Percentiles rank a stretch among this genome's conserved stretches.
Conservation (phyloP, 768 basidiomycete species). For the Rhodotorula graminis region DNA sequence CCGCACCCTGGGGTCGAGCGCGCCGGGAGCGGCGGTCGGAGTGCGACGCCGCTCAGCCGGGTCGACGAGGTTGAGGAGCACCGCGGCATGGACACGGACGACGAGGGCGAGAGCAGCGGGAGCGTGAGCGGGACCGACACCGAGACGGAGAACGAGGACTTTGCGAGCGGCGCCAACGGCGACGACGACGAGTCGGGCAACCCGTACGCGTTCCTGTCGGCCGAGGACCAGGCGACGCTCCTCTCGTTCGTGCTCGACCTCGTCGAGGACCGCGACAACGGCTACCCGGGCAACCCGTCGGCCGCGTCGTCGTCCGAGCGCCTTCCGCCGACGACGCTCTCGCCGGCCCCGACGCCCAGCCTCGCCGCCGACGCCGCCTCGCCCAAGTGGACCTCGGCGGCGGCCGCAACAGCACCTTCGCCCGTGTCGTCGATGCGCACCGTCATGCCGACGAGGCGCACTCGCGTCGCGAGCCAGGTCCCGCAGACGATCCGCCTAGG, state of each 20-base stretch:
- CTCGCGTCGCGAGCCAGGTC: no score
- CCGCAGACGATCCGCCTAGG: neutral
- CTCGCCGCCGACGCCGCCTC: no score
- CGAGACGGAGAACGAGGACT: neutral
- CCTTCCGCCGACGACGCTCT: constrained; percentile 3
- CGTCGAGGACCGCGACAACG: constrained; percentile 7
- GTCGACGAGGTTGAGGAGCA: constrained; percentile 26
- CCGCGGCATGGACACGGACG: constrained; percentile 3
- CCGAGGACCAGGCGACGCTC: constrained; percentile 8
- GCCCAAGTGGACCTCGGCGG: neutral
- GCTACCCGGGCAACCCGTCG: neutral
- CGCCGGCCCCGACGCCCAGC: constrained; percentile 1
- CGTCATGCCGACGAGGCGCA: neutral
- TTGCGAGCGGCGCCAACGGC: no score
- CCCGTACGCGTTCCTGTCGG: constrained; percentile 12
- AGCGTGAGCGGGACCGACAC: neutral
- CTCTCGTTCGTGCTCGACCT: constrained; percentile 23
- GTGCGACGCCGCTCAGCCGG: constrained; percentile 1
- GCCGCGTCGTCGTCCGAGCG: neutral
- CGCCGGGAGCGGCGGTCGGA: neutral
- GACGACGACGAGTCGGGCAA: neutral
- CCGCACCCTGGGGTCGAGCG: neutral
- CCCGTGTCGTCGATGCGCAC: neutral
- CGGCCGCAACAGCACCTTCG: no score
- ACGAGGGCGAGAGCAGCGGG: neutral